Evolutionary conservation across 495 filamentous ascomycete species (phyloP).

Genomic region (Aspergillus sparsus): DNA sequence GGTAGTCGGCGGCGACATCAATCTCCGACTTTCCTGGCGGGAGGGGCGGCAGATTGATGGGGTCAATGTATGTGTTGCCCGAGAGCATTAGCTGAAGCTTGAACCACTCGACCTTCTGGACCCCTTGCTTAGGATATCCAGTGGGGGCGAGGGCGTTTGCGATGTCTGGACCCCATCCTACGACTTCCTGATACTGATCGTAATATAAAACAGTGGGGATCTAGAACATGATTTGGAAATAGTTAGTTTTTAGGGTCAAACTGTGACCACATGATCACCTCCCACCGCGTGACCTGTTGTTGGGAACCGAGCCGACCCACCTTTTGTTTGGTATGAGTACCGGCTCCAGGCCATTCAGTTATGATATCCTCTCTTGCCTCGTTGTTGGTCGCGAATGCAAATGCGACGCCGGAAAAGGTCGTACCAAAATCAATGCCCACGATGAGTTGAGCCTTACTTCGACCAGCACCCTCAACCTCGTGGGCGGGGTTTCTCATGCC

Average conservation of each 20-base stretch:
- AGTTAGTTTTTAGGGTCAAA: conserved; percentile 12
- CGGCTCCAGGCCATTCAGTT: conserved; percentile 77
- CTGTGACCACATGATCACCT: neutral
- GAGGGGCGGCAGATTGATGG: conserved; percentile 75
- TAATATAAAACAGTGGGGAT: conserved; percentile 82
- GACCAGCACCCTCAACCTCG: conserved; percentile 84
- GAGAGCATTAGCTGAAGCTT: conserved; percentile 81
- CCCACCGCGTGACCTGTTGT: neutral
- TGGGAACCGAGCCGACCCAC: conserved; percentile 37
- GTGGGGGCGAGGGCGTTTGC: conserved; percentile 76
- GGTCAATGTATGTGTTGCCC: conserved; percentile 80
- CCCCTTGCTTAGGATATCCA: conserved; percentile 75
- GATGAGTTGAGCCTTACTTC: conserved; percentile 69
- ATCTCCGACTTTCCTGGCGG: conserved; percentile 79
- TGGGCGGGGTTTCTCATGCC: conserved; percentile 53
- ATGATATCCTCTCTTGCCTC: conserved; percentile 78
- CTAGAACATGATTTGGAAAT: conserved; percentile 37
- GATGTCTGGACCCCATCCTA: conserved; percentile 80
- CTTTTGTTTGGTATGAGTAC: conserved; percentile 77
- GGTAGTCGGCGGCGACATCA: conserved; percentile 77
- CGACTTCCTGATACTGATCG: conserved; percentile 79
- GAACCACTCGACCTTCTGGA: conserved; percentile 85
- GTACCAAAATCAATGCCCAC: conserved; percentile 77
- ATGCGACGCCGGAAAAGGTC: conserved; percentile 78
- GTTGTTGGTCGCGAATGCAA: conserved; percentile 76